phyloP scores from a whole-genome alignment of 805 yeast genomes.

The Yamadazyma insecticola region DNA sequence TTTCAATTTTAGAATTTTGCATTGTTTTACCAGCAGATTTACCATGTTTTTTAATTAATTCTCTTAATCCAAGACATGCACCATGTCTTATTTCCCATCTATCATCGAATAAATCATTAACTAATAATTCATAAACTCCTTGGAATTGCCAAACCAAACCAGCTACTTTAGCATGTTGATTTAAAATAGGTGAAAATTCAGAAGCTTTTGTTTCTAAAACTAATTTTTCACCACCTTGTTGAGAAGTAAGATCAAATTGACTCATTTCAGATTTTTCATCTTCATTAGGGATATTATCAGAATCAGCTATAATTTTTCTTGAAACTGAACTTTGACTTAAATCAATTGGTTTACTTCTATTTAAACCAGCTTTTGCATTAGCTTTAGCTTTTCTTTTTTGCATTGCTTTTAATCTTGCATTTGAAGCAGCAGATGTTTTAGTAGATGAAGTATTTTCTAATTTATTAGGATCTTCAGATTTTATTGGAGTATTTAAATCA shows the following conservation, averaged over 20 bases:
- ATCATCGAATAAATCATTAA: conserved; percentile 77
- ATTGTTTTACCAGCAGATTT: conserved; percentile 76
- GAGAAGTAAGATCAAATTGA: conserved; percentile 65
- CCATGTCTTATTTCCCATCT: conserved; percentile 97
- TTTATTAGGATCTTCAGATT: conserved; percentile 1
- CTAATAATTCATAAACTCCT: conserved; percentile 79
- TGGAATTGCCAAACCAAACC: conserved; percentile 91
- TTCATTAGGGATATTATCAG: conserved; percentile 13
- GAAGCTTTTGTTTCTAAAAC: conserved; percentile 76
- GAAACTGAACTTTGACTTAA: conserved; percentile 69
- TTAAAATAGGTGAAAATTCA: conserved; percentile 61
- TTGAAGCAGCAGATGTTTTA: conserved; percentile 22
- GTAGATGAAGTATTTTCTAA: neutral
- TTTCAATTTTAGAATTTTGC: conserved; percentile 58
- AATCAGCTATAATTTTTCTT: conserved; percentile 44
- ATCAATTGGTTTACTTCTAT: conserved; percentile 52
- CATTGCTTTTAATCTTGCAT: conserved; percentile 87
- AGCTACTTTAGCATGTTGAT: conserved; percentile 66
- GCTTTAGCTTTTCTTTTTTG: conserved; percentile 87
- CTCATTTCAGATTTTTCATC: conserved; percentile 18
- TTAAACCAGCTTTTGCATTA: conserved; percentile 49
- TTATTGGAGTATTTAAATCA: neutral
- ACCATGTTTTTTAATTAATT: conserved; percentile 78
- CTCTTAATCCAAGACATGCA: conserved; percentile 87
- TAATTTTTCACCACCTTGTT: conserved; percentile 72